These are phyloP conservation scores for Beauveria sp. DNA, from an alignment of 2,329 filamentous ascomycete genomes.

Conservation along the genomic window DNA sequence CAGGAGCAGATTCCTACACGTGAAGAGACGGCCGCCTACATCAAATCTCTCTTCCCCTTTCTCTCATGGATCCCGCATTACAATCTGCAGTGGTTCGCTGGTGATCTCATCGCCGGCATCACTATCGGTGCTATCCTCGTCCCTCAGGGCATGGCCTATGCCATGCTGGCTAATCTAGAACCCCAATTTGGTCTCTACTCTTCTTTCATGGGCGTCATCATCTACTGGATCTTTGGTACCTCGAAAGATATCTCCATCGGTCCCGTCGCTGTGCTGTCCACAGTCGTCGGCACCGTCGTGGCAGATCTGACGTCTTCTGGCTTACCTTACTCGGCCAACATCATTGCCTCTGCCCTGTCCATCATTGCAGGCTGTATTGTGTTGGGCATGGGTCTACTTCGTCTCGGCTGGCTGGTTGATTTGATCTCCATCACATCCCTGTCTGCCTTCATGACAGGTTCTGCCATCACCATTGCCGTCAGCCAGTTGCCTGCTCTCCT, in stretches of 20 bases:
- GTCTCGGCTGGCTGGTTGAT: slow-evolving; percentile 85
- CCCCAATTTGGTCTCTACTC: slow-evolving; percentile 82
- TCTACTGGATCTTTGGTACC: slow-evolving; percentile 73
- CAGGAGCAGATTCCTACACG: slow-evolving; percentile 52
- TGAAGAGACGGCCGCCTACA: slow-evolving; percentile 50
- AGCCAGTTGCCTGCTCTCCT: slow-evolving; percentile 79
- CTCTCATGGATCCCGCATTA: slow-evolving; percentile 82
- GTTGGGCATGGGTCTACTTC: slow-evolving; percentile 66
- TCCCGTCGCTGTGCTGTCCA: slow-evolving; percentile 92
- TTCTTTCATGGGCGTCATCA: slow-evolving; percentile 66
- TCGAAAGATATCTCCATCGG: slow-evolving; percentile 95
- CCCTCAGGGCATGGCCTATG: slow-evolving; percentile 97
- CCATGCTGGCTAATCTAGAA: slow-evolving; percentile 69
- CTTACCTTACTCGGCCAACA: slow-evolving; percentile 51
- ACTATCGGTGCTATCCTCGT: slow-evolving; percentile 65
- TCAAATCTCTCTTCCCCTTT: slow-evolving; percentile 75
- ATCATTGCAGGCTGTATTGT: slow-evolving; percentile 74
- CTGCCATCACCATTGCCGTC: slow-evolving; percentile 77
- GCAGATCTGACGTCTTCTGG: slow-evolving; percentile 48
- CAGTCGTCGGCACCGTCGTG: slow-evolving; percentile 77
- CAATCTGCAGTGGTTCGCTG: slow-evolving; percentile 80
- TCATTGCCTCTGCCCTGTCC: slow-evolving; percentile 71
- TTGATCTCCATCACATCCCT: slow-evolving; percentile 86
- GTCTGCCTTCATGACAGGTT: slow-evolving; percentile 94
- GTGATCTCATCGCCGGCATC: slow-evolving; percentile 74